A percentile compares a stretch with the other conserved stretches of the same genome.
phyloP scores from a whole-genome alignment of 2,329 filamentous ascomycete species.

The Leptographium radiaticola region DNA sequence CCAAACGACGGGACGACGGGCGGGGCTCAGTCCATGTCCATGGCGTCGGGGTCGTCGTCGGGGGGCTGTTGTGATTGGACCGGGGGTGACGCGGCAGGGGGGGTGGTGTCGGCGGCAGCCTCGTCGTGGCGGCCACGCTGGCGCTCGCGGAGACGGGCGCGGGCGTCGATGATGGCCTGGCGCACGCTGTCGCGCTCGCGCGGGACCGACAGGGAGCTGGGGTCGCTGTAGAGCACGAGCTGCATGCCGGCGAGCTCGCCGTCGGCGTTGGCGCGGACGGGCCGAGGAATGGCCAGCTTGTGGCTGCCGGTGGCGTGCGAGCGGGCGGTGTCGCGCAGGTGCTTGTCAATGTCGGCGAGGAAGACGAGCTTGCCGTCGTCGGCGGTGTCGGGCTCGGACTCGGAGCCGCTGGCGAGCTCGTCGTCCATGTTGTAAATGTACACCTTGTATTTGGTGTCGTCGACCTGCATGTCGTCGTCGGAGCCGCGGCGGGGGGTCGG shows the following conservation, averaged over 20 bases:
- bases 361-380: constrained; percentile 54
- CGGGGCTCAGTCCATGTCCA: constrained; percentile 45
- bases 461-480: constrained; percentile 63
- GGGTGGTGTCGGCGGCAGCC: neutral
- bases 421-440: constrained; percentile 87
- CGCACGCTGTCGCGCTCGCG: constrained; percentile 65
- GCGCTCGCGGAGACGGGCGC: constrained; percentile 51
- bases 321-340: constrained; percentile 41
- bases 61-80: too few relatives aligned
- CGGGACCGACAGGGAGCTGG: constrained; percentile 61
- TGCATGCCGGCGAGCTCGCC: constrained; percentile 49
- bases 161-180: constrained; percentile 70
- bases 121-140: constrained; percentile 23
- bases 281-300: constrained; percentile 14
- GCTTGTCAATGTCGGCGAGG: constrained; percentile 74
- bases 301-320: constrained; percentile 27
- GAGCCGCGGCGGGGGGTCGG: neutral
- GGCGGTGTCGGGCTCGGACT: constrained; percentile 19
- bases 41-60: constrained; percentile 43
- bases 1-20: neutral
- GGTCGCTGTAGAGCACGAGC: constrained; percentile 75
- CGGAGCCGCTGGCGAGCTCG: constrained; percentile 56
- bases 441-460: constrained; percentile 75
- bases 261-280: constrained; percentile 46
- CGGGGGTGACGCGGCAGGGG: too few relatives aligned